Base-by-base conservation (phyloP, 768 basidiomycete species). In the Sarcomyxa edulis region DNA sequence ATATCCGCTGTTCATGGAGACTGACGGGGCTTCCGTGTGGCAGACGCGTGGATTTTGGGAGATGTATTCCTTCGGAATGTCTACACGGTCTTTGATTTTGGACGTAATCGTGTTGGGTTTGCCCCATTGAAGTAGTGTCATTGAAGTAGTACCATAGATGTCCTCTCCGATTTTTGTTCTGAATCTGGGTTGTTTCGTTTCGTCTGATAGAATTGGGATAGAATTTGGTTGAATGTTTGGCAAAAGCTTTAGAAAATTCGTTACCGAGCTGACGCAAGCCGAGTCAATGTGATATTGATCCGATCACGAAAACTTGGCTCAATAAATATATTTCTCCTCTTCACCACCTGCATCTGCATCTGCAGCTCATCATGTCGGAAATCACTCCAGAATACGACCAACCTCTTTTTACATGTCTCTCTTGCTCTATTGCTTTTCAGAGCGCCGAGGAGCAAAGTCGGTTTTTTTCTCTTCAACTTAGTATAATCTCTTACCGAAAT, bases 341-440 rank as follows among this genome's bases (percentile, higher is more conserved):
- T n/a, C n/a, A n/a, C n/a, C n/a, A n/a, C n/a, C n/a, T n/a, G n/a
- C n/a, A n/a, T n/a, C n/a, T n/a, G n/a, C n/a, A n/a, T n/a, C n/a
- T n/a, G n/a, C n/a, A n/a, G n/a, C n/a, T n/a, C 44, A 49, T 48
- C 33, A 68, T 71, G 65, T 49, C 53, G 19, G 46, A 58, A 51
- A 37, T 44, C 49, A 10, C 39, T 38, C 18, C 14, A 53, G 14
- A 47, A 61, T n/a, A n/a, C n/a, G n/a, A n/a, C 26, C 46, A 61
- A 46, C 52, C 52, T 10, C 56, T 89, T 12, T 94, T 85, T 58
- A 91, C 94, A 35, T 99, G 96, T 49, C 66, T 94, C 10, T 88
- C 90, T 47, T 99, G 96, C 61, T 72, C 81, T 3, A 84, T 98
- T 53, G 91, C 86, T 1, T 97, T 96, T 58, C 59, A 70, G 28